Conservation (phyloP, 352 stramenopile species). For the Ophiocytium majus region DNA sequence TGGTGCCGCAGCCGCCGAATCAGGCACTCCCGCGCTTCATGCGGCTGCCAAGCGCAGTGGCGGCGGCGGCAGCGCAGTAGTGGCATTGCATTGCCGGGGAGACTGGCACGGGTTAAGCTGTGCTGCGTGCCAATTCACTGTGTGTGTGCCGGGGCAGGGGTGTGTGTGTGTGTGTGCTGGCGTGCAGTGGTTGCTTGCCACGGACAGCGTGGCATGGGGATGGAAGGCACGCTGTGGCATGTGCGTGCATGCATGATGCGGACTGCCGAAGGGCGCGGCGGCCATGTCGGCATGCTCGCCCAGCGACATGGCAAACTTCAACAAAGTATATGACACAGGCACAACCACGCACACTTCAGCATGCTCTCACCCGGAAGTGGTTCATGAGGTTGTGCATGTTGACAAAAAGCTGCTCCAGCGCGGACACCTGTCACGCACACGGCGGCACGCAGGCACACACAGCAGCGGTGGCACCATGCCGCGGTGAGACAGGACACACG, state of each 20-base stretch:
- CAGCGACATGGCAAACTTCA: too few species aligned
- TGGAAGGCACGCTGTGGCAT: background rate
- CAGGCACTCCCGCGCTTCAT: background rate
- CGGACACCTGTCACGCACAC: slow-evolving; percentile 24
- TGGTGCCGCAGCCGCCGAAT: background rate
- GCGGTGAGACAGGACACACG: too few species aligned
- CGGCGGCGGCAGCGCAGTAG: background rate
- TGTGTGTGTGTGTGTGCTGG: background rate
- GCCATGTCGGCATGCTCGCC: background rate
- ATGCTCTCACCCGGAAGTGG: slow-evolving; percentile 22
- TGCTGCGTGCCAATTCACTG: background rate
- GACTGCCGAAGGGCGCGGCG: background rate
- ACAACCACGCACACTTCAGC: background rate
- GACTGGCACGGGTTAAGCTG: background rate
- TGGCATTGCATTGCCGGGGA: background rate
- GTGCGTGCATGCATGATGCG: background rate
- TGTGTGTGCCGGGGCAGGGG: background rate
- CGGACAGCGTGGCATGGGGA: background rate
- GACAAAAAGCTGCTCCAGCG: slow-evolving; percentile 30
- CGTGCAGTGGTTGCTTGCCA: background rate
- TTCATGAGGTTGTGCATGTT: slow-evolving; percentile 30
- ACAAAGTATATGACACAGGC: background rate
- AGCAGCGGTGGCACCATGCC: too few species aligned
- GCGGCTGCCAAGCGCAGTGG: background rate
- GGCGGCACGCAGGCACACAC: too few species aligned